phyloP scores from a whole-genome alignment of 768 basidiomycete genomes.

The Lyophyllum atratum region DNA sequence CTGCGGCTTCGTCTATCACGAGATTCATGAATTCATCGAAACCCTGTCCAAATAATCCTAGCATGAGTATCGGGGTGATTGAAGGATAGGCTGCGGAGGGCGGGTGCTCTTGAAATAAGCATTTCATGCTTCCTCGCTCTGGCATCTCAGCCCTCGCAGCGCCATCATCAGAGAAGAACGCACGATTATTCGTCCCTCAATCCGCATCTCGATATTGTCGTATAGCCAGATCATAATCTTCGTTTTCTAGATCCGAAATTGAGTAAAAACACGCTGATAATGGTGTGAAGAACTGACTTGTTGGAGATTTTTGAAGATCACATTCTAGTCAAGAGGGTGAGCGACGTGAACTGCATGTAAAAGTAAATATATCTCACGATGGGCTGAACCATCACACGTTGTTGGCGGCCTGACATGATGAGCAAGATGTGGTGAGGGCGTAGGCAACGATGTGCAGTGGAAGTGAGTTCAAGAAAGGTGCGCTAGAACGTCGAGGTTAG shows the following conservation, averaged over 20 bases:
- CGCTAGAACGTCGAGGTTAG: conserved; percentile 25
- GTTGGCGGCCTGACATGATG: conserved; percentile 89
- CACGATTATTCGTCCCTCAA: conserved; percentile 95
- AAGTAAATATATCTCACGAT: conserved; percentile 66
- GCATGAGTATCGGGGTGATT: not conserved
- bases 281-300: conserved; percentile 47
- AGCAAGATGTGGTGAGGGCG: conserved; percentile 8
- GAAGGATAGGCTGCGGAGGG: not conserved
- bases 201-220: conserved; percentile 95
- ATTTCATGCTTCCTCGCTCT: not conserved
- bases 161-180: conserved; percentile 38
- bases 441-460: conserved; percentile 10
- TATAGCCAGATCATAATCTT: conserved; percentile 95
- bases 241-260: conserved; percentile 46
- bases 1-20: conserved; percentile 90
- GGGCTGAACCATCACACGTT: conserved; percentile 99
- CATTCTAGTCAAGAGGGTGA: conserved; percentile 58
- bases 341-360: conserved; percentile 9
- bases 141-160: not conserved
- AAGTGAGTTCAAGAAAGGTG: conserved; percentile 6
- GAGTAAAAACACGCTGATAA: conserved; percentile 8
- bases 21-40: conserved; percentile 99
- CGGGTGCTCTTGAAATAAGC: not conserved
- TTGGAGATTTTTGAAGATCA: conserved; percentile 97
- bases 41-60: conserved; percentile 55